A percentile compares a stretch with the other conserved stretches of the same genome.
These are phyloP conservation scores for Eucalyptus albens DNA, from an alignment of 345 rosid species.

Conservation along the genomic window DNA sequence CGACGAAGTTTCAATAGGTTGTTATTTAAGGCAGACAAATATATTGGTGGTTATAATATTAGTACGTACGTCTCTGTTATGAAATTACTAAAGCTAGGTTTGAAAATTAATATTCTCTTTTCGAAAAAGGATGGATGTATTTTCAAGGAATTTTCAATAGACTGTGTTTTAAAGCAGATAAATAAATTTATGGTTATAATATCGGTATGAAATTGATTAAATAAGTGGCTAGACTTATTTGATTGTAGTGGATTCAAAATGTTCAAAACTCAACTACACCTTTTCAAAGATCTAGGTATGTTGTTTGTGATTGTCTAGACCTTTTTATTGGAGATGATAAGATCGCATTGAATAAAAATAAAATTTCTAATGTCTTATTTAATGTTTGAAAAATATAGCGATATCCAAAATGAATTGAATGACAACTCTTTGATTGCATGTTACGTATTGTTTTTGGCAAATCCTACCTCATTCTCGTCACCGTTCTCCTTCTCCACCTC, in stretches of 20 bases:
- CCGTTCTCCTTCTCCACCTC: background rate
- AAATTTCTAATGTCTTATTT: background rate
- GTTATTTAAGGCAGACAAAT: no score
- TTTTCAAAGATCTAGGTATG: background rate
- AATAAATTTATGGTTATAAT: background rate
- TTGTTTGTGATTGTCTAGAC: background rate
- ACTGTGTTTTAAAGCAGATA: no score
- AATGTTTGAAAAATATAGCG: background rate
- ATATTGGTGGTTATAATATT: no score
- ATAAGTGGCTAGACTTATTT: background rate
- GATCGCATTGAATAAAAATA: rapidly evolving
- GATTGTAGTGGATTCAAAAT: rapidly evolving
- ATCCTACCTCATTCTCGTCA: no score
- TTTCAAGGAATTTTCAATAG: background rate
- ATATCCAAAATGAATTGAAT: background rate
- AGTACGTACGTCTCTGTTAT: no score
- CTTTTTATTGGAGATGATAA: background rate
- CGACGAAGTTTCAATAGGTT: no score
- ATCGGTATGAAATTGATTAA: background rate
- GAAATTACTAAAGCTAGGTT: no score
- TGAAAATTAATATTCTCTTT: no score
- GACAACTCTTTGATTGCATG: background rate
- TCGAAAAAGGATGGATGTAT: background rate
- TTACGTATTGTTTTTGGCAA: background rate
- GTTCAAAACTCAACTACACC: rapidly evolving